Evolutionary conservation across 768 basidiomycete species (phyloP).

Genomic region (Trametes villosa): DNA sequence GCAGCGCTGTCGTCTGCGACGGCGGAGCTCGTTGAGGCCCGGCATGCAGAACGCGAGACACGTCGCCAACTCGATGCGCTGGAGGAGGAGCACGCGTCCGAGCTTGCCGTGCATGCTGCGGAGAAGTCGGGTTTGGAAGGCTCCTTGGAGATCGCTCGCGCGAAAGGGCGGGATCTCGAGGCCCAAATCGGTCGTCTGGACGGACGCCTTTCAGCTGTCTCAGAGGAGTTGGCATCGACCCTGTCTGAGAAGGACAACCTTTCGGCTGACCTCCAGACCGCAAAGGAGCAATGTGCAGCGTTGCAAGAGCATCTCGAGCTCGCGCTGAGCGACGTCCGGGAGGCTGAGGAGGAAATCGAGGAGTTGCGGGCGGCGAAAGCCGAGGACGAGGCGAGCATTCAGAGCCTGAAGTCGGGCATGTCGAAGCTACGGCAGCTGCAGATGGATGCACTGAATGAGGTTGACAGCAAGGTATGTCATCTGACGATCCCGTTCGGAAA

Average conservation of each 20-base stretch:
- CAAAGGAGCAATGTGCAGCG: not conserved
- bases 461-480: constrained; percentile 43
- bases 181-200: not conserved
- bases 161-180: not conserved
- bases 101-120: constrained; percentile 8
- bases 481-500: not conserved
- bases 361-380: constrained; percentile 38
- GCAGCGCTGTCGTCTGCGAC: constrained; percentile 31
- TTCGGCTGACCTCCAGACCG: not conserved
- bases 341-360: constrained; percentile 39
- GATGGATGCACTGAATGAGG: constrained; percentile 38
- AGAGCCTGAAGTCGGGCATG: constrained; percentile 38
- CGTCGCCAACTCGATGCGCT: constrained; percentile 1
- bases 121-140: constrained; percentile 14
- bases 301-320: constrained; percentile 14
- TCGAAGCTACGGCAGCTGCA: constrained; percentile 39
- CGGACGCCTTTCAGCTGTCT: constrained; percentile 1
- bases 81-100: constrained; percentile 5
- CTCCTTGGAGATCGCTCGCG: constrained; percentile 10
- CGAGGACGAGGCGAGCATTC: constrained; percentile 42
- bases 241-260: constrained; percentile 10
- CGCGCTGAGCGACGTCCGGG: constrained; percentile 19
- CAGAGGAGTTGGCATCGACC: not conserved
- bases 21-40: constrained; percentile 16
- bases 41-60: constrained; percentile 1